Conservation (phyloP, 2,329 filamentous ascomycete species). For the Dothideomycetes sp. region DNA sequence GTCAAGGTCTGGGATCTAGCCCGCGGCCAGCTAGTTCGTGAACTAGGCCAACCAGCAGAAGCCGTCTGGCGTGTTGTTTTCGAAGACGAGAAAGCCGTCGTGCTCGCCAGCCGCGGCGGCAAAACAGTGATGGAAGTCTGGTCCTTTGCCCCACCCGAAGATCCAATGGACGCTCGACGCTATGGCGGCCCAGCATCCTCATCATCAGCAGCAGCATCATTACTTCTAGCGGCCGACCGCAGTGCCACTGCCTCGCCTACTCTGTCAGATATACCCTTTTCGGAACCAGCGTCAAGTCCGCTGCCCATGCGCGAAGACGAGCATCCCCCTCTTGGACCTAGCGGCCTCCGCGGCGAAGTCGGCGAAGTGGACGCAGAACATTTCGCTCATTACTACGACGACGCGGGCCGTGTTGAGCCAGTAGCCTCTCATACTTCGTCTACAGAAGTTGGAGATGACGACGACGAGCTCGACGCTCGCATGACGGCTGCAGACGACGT, state of each 20-base stretch:
- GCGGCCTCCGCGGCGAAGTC: background rate
- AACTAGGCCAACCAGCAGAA: constrained; percentile 83
- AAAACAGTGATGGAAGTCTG: constrained; percentile 92
- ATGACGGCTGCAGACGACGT: too few species aligned
- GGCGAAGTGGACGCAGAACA: background rate
- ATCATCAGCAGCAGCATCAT: too few species aligned
- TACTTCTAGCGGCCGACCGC: background rate
- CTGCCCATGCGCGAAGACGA: background rate
- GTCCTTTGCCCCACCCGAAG: constrained; percentile 11
- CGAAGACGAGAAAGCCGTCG: constrained; percentile 95
- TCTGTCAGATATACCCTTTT: background rate
- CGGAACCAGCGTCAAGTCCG: background rate
- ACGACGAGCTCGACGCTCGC: too few species aligned
- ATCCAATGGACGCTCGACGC: constrained; percentile 6
- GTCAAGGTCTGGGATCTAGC: constrained; percentile 98
- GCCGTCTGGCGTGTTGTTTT: constrained; percentile 97
- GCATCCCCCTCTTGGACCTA: background rate
- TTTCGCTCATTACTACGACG: background rate
- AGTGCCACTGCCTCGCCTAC: background rate
- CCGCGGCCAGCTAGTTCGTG: constrained; percentile 78
- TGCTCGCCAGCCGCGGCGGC: constrained; percentile 74
- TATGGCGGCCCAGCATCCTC: background rate
- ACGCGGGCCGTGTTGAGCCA: background rate
- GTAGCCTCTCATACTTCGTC: too few species aligned
- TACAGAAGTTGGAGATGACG: too few species aligned